Conservation (phyloP, 2,329 filamentous ascomycete species). For the Aspergillus ibericus region DNA sequence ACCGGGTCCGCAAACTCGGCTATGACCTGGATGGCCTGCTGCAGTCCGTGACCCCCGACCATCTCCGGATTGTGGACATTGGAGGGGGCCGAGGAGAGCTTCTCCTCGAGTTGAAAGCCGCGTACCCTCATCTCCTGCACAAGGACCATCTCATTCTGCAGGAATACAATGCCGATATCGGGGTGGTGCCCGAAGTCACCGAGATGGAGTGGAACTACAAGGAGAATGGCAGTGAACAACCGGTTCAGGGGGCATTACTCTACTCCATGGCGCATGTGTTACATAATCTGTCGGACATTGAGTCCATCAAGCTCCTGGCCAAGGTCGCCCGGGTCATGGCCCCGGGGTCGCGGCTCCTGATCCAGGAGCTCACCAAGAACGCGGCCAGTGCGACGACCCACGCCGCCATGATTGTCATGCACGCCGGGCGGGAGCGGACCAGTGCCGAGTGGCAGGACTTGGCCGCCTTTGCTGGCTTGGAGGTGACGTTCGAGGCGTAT, state of each 20-base stretch:
- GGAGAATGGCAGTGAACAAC: constrained; percentile 31
- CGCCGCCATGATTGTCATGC: constrained; percentile 40
- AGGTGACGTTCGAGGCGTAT: constrained; percentile 39
- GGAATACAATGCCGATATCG: constrained; percentile 37
- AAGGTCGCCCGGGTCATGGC: constrained; percentile 38
- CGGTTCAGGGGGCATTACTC: constrained; percentile 33
- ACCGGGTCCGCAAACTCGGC: constrained; percentile 29
- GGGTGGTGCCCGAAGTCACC: constrained; percentile 26
- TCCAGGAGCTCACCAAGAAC: constrained; percentile 41
- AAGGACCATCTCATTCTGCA: constrained; percentile 34
- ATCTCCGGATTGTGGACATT: constrained; percentile 37
- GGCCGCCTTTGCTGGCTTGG: constrained; percentile 32
- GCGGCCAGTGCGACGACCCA: constrained; percentile 36
- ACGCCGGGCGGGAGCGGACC: constrained; percentile 36
- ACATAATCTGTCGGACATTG: constrained; percentile 40
- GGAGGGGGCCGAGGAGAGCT: constrained; percentile 40
- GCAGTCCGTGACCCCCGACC: constrained; percentile 11
- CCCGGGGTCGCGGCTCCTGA: constrained; percentile 34
- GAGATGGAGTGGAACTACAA: constrained; percentile 40
- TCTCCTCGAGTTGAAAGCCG: constrained; percentile 38
- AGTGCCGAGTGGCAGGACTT: constrained; percentile 37
- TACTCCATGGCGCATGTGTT: constrained; percentile 40
- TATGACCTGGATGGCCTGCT: constrained; percentile 34
- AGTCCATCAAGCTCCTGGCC: constrained; percentile 36
- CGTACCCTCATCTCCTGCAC: constrained; percentile 28